Conservation (phyloP, 306 rosid genomes). For the Cucumis melo region DNA sequence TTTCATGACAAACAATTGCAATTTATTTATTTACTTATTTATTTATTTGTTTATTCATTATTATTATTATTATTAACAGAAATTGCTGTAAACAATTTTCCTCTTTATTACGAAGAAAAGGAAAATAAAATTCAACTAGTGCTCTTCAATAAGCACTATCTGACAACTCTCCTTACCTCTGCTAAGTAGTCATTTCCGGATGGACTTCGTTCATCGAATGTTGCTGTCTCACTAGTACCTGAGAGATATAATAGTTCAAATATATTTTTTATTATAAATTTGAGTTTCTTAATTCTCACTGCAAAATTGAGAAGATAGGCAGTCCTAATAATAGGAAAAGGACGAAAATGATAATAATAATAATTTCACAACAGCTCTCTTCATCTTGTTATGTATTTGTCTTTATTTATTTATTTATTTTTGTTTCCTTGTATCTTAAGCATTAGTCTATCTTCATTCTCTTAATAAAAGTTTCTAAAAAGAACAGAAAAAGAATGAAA, state of each 20-base stretch:
- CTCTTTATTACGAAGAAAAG: background rate
- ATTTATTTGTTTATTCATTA: no score
- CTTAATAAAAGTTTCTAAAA: no score
- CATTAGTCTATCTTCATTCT: no score
- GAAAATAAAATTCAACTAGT: background rate
- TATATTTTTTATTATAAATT: background rate
- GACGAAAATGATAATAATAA: background rate
- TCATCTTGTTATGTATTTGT: background rate
- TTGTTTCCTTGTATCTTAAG: no score
- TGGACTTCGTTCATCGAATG: conserved; percentile 75
- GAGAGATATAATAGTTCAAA: conserved; percentile 8
- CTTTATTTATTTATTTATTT: no score
- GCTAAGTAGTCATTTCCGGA: conserved; percentile 91
- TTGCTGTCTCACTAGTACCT: conserved; percentile 69
- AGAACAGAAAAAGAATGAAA: background rate
- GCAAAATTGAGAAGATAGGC: background rate
- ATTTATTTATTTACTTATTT: no score
- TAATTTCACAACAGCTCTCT: background rate
- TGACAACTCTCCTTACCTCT: conserved; percentile 38
- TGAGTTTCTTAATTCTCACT: background rate
- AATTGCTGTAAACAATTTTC: background rate
- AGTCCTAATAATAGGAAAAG: background rate
- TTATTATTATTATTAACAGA: no score
- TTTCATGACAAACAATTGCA: no score
- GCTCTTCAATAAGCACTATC: background rate